Evolutionary conservation across 164 flowering plant species (phyloP).

Genomic region (Malania oleifera): DNA sequence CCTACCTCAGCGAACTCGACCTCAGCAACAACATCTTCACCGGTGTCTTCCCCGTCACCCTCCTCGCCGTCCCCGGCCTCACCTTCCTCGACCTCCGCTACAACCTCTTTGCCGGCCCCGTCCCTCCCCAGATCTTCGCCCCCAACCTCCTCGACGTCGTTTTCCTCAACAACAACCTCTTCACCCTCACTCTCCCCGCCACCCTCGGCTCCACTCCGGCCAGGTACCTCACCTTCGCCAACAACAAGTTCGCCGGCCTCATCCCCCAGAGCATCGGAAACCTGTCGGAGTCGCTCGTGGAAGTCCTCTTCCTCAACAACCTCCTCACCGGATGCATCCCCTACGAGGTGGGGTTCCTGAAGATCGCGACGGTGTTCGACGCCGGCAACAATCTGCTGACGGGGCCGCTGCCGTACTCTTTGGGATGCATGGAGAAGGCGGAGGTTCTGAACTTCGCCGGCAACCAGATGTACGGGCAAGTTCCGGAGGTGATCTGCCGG

Average conservation of each 20-base stretch:
- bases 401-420: constrained; percentile 43
- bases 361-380: constrained; percentile 39
- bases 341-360: constrained; percentile 41
- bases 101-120: constrained; percentile 43
- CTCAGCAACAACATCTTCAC: constrained; percentile 56
- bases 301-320: constrained; percentile 48
- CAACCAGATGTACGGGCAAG: constrained; percentile 36
- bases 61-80: constrained; percentile 27
- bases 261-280: constrained; percentile 37
- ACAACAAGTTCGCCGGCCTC: constrained; percentile 52
- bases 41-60: constrained; percentile 43
- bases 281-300: constrained; percentile 24
- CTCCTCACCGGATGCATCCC: constrained; percentile 51
- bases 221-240: constrained; percentile 44
- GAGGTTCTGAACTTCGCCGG: constrained; percentile 40
- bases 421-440: constrained; percentile 36
- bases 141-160: constrained; percentile 38
- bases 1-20: constrained; percentile 56
- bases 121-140: constrained; percentile 43
- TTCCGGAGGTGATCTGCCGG: constrained; percentile 44
- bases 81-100: constrained; percentile 51
- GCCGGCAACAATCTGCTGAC: constrained; percentile 38
- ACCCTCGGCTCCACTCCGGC: constrained; percentile 23
- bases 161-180: constrained; percentile 58
- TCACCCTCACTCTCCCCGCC: constrained; percentile 30